Evolutionary conservation across 2,329 filamentous ascomycete genomes (phyloP).

Genomic region (Alternaria burnsii): DNA sequence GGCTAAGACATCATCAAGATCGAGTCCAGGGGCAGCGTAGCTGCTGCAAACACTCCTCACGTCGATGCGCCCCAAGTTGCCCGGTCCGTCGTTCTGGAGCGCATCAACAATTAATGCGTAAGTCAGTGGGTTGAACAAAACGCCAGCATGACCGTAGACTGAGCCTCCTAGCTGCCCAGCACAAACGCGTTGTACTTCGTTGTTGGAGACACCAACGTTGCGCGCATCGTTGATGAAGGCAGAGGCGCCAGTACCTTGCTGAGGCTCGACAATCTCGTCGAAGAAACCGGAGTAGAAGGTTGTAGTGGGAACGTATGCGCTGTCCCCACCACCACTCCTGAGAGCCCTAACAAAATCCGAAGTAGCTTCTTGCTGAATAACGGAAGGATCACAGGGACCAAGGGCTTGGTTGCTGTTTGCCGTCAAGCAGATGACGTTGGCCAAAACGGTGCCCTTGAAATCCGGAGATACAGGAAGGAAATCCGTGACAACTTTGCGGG

Average conservation of each 20-base stretch:
- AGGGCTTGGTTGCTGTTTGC: slow-evolving; percentile 35
- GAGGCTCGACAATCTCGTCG: slow-evolving; percentile 64
- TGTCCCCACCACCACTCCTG: slow-evolving; percentile 57
- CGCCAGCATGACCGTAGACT: slow-evolving; percentile 61
- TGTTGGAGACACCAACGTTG: slow-evolving; percentile 60
- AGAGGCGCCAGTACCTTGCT: slow-evolving; percentile 58
- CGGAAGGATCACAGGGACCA: slow-evolving; percentile 45
- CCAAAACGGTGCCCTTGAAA: slow-evolving; percentile 60
- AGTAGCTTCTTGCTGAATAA: slow-evolving; percentile 60
- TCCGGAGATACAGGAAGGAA: slow-evolving; percentile 63
- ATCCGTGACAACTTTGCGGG: slow-evolving; percentile 56
- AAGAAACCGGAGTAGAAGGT: slow-evolving; percentile 59
- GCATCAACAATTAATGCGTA: slow-evolving; percentile 59
- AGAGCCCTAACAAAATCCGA: slow-evolving; percentile 56
- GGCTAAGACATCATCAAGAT: slow-evolving; percentile 56
- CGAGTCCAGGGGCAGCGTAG: slow-evolving; percentile 51
- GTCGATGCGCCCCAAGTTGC: slow-evolving; percentile 51
- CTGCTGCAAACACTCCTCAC: slow-evolving; percentile 52
- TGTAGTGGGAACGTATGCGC: slow-evolving; percentile 65
- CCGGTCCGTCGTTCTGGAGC: slow-evolving; percentile 59
- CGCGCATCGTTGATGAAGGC: slow-evolving; percentile 56
- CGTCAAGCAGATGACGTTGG: slow-evolving; percentile 37
- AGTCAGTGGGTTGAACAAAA: slow-evolving; percentile 60
- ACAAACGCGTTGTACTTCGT: slow-evolving; percentile 59
- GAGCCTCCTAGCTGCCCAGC: slow-evolving; percentile 51